Conservation (phyloP, 441 rosid genomes). For the Theobroma grandiflorum region DNA sequence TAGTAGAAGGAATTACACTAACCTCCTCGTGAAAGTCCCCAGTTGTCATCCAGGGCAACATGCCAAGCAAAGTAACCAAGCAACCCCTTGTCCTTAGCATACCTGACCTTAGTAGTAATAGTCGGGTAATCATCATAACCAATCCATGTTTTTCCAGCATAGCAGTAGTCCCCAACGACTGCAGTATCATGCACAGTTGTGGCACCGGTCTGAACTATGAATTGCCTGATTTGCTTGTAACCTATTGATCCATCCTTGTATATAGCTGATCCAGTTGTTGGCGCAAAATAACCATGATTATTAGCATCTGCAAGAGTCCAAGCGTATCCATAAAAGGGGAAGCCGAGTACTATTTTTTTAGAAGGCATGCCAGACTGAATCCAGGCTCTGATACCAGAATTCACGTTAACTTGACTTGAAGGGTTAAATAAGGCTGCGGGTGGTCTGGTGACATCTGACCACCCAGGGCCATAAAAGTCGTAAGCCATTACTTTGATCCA, state of each 20-base stretch:
- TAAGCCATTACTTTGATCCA: constrained; percentile 71
- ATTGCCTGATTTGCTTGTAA: not conserved
- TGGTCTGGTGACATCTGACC: constrained; percentile 58
- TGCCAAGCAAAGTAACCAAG: constrained; percentile 65
- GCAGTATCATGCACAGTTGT: constrained; percentile 35
- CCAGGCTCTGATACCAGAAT: constrained; percentile 47
- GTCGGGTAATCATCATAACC: constrained; percentile 52
- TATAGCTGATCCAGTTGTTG: constrained; percentile 11
- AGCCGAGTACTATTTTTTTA: constrained; percentile 21
- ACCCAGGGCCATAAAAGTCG: constrained; percentile 55
- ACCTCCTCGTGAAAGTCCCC: constrained; percentile 53
- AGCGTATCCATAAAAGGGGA: constrained; percentile 38
- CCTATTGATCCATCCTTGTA: not conserved
- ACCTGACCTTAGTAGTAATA: constrained; percentile 44
- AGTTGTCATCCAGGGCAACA: constrained; percentile 45
- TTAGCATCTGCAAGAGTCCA: constrained; percentile 30
- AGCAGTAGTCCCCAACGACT: constrained; percentile 47
- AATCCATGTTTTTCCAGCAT: constrained; percentile 56
- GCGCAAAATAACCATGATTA: constrained; percentile 33
- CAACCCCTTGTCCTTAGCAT: constrained; percentile 46
- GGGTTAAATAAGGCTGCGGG: constrained; percentile 60
- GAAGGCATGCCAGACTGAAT: constrained; percentile 37
- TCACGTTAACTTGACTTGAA: constrained; percentile 34
- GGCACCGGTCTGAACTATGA: not conserved
- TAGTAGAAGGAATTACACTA: not conserved